phyloP scores from a whole-genome alignment of 1,284 basidiomycete genomes.

The Sanghuangporus baumii region DNA sequence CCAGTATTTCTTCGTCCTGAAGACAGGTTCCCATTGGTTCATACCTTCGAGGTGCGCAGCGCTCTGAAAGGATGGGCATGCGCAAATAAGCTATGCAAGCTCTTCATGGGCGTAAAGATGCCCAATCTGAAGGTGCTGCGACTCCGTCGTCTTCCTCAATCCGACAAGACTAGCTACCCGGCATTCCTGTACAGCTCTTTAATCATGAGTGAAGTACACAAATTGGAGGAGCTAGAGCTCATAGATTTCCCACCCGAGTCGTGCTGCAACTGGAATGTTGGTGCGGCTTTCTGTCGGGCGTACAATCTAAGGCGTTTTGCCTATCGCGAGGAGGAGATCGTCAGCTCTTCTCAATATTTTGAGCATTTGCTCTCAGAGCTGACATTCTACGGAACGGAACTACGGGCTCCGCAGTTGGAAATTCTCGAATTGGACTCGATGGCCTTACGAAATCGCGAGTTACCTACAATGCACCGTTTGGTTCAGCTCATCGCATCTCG shows the following conservation, averaged over 20 bases:
- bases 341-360: not conserved
- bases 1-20: not conserved
- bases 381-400: not conserved
- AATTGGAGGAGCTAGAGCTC: not conserved
- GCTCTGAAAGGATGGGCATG: not conserved
- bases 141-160: not conserved
- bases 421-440: not conserved
- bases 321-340: constrained; percentile 1
- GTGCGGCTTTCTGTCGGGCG: not conserved
- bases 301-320: not conserved
- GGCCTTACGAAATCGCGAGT: not conserved
- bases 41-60: constrained; percentile 7
- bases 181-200: not conserved
- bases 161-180: not conserved
- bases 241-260: not conserved
- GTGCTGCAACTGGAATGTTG: not conserved
- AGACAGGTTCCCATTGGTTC: not conserved
- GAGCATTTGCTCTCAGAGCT: not conserved
- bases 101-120: constrained; percentile 1
- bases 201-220: not conserved
- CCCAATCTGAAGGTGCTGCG: constrained; percentile 1
- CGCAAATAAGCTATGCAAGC: not conserved
- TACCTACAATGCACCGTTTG: not conserved
- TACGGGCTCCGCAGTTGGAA: not conserved
- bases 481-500: not conserved